Conservation (phyloP, 352 stramenopile species). For the Thalassiosira mediterranea region DNA sequence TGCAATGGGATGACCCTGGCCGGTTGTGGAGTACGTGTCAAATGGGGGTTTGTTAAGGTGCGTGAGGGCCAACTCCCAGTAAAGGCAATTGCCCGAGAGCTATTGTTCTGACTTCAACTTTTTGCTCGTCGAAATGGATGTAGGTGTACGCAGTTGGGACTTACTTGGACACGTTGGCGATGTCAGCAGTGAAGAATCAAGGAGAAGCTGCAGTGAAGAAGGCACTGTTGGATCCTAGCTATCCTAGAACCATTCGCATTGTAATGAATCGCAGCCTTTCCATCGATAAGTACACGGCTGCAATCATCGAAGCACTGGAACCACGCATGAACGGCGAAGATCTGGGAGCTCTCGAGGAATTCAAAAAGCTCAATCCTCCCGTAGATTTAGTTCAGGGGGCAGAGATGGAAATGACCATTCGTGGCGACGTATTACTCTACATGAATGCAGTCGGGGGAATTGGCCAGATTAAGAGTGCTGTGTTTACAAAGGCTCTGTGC, state of each 20-base stretch:
- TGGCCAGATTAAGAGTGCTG: conserved; percentile 69
- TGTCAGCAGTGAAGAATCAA: conserved; percentile 65
- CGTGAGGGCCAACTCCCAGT: conserved; percentile 2
- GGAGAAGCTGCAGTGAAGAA: conserved; percentile 53
- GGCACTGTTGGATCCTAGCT: conserved; percentile 76
- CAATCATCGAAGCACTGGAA: conserved; percentile 80
- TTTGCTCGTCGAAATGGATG: background rate
- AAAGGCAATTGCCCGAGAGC: background rate
- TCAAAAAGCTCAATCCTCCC: conserved; percentile 80
- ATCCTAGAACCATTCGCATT: conserved; percentile 82
- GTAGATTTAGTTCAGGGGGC: conserved; percentile 79
- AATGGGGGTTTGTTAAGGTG: conserved; percentile 84
- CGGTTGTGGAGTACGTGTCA: conserved; percentile 78
- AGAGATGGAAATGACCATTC: conserved; percentile 85
- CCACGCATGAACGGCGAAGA: conserved; percentile 83
- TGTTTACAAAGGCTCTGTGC: conserved; percentile 77
- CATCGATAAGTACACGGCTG: conserved; percentile 82
- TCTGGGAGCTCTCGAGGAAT: conserved; percentile 77
- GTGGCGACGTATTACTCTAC: conserved; percentile 77
- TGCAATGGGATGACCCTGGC: conserved; percentile 76
- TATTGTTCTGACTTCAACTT: background rate
- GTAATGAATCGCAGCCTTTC: conserved; percentile 81
- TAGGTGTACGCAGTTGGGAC: conserved; percentile 80
- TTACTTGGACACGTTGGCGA: conserved; percentile 79
- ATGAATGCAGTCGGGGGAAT: conserved; percentile 77